These are phyloP conservation scores for Solanum chiquidenum DNA, from an alignment of 257 asterid species.

Conservation along the genomic window DNA sequence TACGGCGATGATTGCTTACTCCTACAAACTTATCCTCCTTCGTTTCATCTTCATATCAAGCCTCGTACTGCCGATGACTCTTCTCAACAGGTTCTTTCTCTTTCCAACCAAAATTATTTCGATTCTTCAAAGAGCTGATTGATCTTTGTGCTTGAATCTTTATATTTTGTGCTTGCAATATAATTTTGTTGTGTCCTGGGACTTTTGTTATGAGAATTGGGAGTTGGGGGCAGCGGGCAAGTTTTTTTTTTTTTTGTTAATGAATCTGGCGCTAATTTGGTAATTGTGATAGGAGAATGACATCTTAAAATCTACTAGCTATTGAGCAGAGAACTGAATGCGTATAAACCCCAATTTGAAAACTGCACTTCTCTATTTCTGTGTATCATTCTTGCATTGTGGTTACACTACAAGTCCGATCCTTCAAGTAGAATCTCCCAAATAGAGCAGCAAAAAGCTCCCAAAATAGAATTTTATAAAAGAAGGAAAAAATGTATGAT, in stretches of 20 bases:
- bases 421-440: background rate
- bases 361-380: background rate
- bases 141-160: background rate
- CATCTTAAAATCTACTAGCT: background rate
- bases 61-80: constrained; percentile 90
- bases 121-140: background rate
- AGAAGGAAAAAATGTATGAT: background rate
- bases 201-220: background rate
- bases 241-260: background rate
- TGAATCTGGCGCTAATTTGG: background rate
- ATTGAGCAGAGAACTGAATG: background rate
- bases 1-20: constrained; percentile 65
- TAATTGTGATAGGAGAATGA: background rate
- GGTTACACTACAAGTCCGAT: background rate
- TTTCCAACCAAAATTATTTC: background rate
- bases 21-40: constrained; percentile 49
- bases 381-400: background rate
- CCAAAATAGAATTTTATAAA: background rate
- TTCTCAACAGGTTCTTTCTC: constrained; percentile 51
- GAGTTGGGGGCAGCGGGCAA: background rate
- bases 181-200: background rate
- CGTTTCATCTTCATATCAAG: constrained; percentile 58
- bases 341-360: background rate
- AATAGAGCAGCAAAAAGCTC: background rate
- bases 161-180: background rate